Conservation (phyloP, 1,139 yeast genomes). For the Blastobotrys arbuscula region DNA sequence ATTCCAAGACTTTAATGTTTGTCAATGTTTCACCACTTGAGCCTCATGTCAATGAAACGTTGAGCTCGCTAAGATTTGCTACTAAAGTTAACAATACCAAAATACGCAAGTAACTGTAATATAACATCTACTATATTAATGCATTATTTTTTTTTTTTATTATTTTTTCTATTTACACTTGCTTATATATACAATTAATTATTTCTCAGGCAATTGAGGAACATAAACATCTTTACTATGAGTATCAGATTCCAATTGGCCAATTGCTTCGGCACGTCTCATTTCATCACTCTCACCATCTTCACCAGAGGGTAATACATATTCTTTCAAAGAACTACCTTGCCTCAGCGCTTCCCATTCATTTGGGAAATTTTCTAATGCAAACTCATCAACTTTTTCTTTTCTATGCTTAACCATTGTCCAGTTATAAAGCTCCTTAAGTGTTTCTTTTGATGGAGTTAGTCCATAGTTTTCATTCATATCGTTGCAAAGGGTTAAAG, state of each 20-base stretch:
- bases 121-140: not conserved
- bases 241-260: slow-evolving; percentile 9
- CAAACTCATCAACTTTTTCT: slow-evolving; percentile 49
- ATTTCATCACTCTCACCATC: slow-evolving; percentile 29
- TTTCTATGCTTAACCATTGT: slow-evolving; percentile 49
- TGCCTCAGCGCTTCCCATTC: slow-evolving; percentile 44
- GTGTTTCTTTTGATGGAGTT: slow-evolving; percentile 44
- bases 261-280: slow-evolving; percentile 18
- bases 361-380: slow-evolving; percentile 38
- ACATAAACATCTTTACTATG: slow-evolving; percentile 8
- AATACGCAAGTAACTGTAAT: slow-evolving; percentile 16
- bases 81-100: slow-evolving; percentile 47
- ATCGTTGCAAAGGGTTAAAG: slow-evolving; percentile 47
- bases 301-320: slow-evolving; percentile 26
- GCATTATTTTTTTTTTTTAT: not conserved
- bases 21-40: slow-evolving; percentile 75
- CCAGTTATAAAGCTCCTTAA: slow-evolving; percentile 57
- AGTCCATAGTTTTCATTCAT: slow-evolving; percentile 49
- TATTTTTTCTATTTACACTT: not conserved
- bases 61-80: slow-evolving; percentile 85
- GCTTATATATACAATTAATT: not conserved
- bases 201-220: slow-evolving; percentile 6
- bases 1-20: slow-evolving; percentile 88
- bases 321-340: slow-evolving; percentile 38
- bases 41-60: slow-evolving; percentile 64